Evolutionary conservation across 192 early-diverging fungal species (phyloP), one percentile per base, ranked within the genome.

Genomic region (Coemansia sp.): DNA sequence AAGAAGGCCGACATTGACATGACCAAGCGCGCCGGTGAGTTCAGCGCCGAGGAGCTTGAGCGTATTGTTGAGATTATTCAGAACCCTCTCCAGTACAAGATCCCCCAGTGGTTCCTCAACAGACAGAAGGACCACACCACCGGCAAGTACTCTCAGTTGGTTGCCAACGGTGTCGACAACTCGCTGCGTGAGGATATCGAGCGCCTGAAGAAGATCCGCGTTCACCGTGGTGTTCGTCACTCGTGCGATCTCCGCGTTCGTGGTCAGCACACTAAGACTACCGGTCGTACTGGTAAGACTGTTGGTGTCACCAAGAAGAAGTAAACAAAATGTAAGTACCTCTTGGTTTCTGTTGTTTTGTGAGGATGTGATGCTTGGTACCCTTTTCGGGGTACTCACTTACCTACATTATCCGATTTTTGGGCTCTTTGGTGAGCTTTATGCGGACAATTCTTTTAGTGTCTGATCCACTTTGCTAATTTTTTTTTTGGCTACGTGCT

Each of bases 231-330:
- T 94, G 87, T 99, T 79, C 95, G 96, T 89, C 95, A 99, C 90
- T 91, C 87, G 85, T 94, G 92, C 90, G 94, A 94, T 85, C 83
- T 99, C 83, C 93, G 94, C 88, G 96, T 99, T 73, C 92, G 96
- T 88, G 96, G 96, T 87, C 96, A 99, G 85, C 96, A 99, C 90
- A 97, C 96, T 86, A 99, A 99, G 88, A 99, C 95, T 84, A 99
- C 95, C 59, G 95, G 96, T 83, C 92, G 96, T 74, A 88, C 92
- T 66, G 96, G 96, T 77, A 86, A 93, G 79, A 92, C 91, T 69
- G 94, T 99, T 80, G 95, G 94, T 94, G 93, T 95, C 75, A 88
- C 93, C 87, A 98, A 97, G 92, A 99, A 97, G 94, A 96, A 97
- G 83, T 86, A 86, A 82, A 76, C 73, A 77, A 50, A 50, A 50